Base-by-base conservation (phyloP, 352 stramenopile genomes). In the Nothophytophthora sp. region DNA sequence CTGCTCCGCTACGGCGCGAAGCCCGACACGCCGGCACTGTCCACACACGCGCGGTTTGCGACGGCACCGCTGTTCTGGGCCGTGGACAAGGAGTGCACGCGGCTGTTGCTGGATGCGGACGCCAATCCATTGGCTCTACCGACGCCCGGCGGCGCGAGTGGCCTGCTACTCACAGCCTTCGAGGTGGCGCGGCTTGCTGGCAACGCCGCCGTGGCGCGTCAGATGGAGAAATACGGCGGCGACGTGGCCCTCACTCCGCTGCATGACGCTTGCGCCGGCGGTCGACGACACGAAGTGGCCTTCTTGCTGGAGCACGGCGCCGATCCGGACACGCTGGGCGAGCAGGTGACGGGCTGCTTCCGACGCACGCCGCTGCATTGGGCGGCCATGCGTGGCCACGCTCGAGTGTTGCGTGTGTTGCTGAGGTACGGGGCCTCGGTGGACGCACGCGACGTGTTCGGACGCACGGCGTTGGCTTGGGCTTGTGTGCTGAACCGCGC, bases 231-330 rank as follows among this genome's bases (percentile, higher is more conserved):
- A 23, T 92, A 86, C 29, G 83, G 83, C 13, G 83, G 70, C 7
- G 83, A 94, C 19, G 75, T 94, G n/a, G 73, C 67, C 11, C 46
- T 94, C 2, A 94, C 83, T 20, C 83, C 83, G 19, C 61, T 94
- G 32, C 83, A 94, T 33, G 73, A 81, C 23, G 83, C 75, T 1
- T 76, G 69, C 18, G 74, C 83, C 7, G 51, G 69, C 6, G 81
- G 83, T 7, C 50, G 76, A 16, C 78, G 72, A 19, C 50, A 77
- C 12, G 79, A 86, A 46, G 76, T 94, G 8, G 55, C 50, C 16
- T 86, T 88, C 38, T 77, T 88, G 22, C 52, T 94, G 12, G 76
- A 90, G 23, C 78, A 89, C 11, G 81, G 83, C 16, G 78, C 81
- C 5, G 56, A 80, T 36, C 74, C 79, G 7, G 67, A 94, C 24